Conservation (phyloP, 225 moss, liverwort and hornwort species). For the Sphagnum tenellum region DNA sequence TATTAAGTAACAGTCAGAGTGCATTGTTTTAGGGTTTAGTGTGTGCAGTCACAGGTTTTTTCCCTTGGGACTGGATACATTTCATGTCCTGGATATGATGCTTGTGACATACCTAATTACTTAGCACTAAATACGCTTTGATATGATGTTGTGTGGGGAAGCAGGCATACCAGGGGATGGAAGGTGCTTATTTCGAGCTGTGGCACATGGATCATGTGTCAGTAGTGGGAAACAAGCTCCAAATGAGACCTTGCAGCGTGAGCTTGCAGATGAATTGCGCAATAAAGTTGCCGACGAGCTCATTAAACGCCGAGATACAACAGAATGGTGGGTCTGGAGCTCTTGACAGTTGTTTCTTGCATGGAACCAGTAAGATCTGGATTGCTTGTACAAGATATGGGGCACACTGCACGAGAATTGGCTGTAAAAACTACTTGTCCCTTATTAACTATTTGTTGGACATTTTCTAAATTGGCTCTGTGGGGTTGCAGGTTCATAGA, state of each 20-base stretch:
- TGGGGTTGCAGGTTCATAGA: conserved; percentile 72
- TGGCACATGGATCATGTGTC: conserved; percentile 74
- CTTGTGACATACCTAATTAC: too few relatives aligned
- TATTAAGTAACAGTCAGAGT: neutral
- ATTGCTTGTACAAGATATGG: too few relatives aligned
- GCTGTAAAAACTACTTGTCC: neutral
- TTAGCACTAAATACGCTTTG: too few relatives aligned
- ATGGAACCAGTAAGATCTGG: too few relatives aligned
- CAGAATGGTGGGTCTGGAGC: conserved; percentile 58
- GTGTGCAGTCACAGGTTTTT: neutral
- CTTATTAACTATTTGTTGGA: neutral
- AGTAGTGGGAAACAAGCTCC: conserved; percentile 57
- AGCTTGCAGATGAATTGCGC: conserved; percentile 78
- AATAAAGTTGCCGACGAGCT: conserved; percentile 78
- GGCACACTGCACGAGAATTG: too few relatives aligned
- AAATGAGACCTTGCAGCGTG: conserved; percentile 58
- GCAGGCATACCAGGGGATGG: conserved; percentile 97
- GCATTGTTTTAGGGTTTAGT: neutral
- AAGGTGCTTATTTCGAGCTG: conserved; percentile 91
- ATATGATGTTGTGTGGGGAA: neutral
- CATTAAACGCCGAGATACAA: conserved; percentile 56
- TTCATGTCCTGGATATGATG: too few relatives aligned
- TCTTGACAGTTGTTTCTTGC: too few relatives aligned
- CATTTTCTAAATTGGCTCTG: neutral
- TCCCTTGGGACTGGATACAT: neutral